Percentiles rank a stretch among this genome's conserved stretches.
These are phyloP conservation scores for Cladochytrium tenue DNA, from an alignment of 371 early-diverging fungal species.

Conservation along the genomic window DNA sequence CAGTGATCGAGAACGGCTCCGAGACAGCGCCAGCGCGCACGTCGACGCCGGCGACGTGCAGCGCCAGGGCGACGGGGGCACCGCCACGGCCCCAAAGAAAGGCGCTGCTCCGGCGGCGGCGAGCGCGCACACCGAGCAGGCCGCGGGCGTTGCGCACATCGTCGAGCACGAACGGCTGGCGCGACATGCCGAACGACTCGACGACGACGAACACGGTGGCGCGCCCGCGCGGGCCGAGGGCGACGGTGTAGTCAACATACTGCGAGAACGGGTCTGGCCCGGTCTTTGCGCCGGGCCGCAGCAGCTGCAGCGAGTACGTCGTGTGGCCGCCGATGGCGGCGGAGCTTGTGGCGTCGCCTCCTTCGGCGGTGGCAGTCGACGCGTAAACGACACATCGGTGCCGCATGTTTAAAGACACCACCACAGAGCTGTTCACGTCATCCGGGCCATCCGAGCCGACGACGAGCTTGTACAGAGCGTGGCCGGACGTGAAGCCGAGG, in stretches of 20 bases:
- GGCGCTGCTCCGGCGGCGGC: conserved; percentile 19
- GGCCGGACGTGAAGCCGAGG: conserved; percentile 66
- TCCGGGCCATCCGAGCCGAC: conserved; percentile 9
- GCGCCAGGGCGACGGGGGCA: conserved; percentile 38
- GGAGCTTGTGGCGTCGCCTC: neutral
- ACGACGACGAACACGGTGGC: conserved; percentile 64
- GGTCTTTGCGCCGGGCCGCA: conserved; percentile 66
- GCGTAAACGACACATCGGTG: conserved; percentile 70
- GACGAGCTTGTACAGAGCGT: conserved; percentile 59
- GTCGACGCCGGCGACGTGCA: conserved; percentile 83
- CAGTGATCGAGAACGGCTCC: conserved; percentile 63
- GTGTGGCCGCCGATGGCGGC: conserved; percentile 76
- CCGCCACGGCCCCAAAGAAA: conserved; percentile 31
- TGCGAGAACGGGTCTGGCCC: conserved; percentile 74
- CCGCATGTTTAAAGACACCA: conserved; percentile 67
- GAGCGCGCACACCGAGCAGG: conserved; percentile 62
- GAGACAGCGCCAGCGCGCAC: conserved; percentile 43
- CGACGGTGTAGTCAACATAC: conserved; percentile 49
- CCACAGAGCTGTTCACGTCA: conserved; percentile 9
- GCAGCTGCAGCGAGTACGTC: conserved; percentile 67
- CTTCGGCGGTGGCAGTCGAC: too few species aligned
- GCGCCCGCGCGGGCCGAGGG: neutral
- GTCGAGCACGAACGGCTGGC: conserved; percentile 74
- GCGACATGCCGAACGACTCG: conserved; percentile 74
- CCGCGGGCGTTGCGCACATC: conserved; percentile 80